Percentiles rank a stretch among this genome's conserved stretches.
Evolutionary conservation across 176 grass and related monocot genomes (phyloP).

Genomic region (Avena insularis): DNA sequence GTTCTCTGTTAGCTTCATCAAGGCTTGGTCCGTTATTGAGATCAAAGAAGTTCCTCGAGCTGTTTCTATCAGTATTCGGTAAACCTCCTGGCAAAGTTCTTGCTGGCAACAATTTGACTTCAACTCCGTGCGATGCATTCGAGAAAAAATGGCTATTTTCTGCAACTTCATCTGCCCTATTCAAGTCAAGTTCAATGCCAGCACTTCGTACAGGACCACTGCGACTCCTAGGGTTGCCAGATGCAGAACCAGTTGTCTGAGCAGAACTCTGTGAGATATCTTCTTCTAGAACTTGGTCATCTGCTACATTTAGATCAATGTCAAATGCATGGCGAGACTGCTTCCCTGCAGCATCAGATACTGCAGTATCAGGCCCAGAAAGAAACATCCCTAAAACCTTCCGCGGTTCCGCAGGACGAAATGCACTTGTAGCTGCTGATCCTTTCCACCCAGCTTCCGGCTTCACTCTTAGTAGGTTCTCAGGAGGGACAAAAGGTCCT

Average conservation of each 20-base stretch:
- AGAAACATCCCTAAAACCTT: conserved; percentile 64
- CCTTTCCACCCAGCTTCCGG: conserved; percentile 87
- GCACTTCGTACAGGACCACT: conserved; percentile 38
- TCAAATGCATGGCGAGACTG: conserved; percentile 54
- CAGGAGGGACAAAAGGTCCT: conserved; percentile 71
- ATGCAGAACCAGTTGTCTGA: conserved; percentile 61
- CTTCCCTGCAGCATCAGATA: conserved; percentile 51
- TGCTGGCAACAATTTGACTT: conserved; percentile 53
- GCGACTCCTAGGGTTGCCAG: conserved; percentile 38
- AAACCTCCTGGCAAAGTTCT: conserved; percentile 48
- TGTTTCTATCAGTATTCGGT: conserved; percentile 39
- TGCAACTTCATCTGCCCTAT: conserved; percentile 56
- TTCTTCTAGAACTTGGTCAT: conserved; percentile 68
- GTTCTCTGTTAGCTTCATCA: conserved; percentile 69
- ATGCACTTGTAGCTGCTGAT: conserved; percentile 86
- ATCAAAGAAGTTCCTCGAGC: conserved; percentile 80
- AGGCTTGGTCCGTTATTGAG: conserved; percentile 77
- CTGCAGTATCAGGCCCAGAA: conserved; percentile 39
- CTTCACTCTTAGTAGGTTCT: conserved; percentile 67
- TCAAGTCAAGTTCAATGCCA: conserved; percentile 84
- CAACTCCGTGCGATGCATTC: conserved; percentile 47
- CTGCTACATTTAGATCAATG: conserved; percentile 87
- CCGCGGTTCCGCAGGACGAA: conserved; percentile 71
- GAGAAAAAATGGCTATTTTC: conserved; percentile 59
- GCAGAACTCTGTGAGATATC: conserved; percentile 52